Conservation (phyloP, 768 basidiomycete genomes). For the Pleurotus eryngii region DNA sequence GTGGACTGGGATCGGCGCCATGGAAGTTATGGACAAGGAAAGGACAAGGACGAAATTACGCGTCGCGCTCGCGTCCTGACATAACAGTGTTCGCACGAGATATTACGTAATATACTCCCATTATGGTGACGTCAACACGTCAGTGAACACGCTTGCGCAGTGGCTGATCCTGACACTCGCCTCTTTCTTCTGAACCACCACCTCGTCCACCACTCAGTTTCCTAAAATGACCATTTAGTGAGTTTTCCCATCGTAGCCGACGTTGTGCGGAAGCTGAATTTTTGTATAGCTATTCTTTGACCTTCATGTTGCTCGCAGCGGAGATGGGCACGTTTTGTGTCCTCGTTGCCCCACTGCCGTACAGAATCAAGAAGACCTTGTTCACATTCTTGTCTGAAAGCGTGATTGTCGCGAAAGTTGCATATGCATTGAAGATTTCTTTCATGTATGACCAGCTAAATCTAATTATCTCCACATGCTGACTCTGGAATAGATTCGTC, state of each 20-base stretch:
- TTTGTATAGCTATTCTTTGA: constrained; percentile 63
- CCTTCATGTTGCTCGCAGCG: constrained; percentile 75
- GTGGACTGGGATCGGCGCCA: constrained; percentile 71
- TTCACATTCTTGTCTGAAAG: constrained; percentile 74
- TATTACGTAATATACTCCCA: constrained; percentile 1
- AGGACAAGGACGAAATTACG: constrained; percentile 1
- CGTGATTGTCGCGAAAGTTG: constrained; percentile 73
- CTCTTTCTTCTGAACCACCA: constrained; percentile 15
- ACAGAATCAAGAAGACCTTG: constrained; percentile 62
- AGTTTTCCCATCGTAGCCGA: constrained; percentile 9
- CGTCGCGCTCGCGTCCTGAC: neutral
- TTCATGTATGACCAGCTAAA: constrained; percentile 67
- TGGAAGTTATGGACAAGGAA: constrained; percentile 20
- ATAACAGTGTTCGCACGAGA: no score
- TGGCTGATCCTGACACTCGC: neutral
- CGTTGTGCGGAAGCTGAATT: constrained; percentile 16
- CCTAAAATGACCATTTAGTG: constrained; percentile 47
- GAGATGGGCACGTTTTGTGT: constrained; percentile 87
- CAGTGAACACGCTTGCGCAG: neutral
- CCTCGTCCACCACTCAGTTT: neutral
- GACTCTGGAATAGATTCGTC: constrained; percentile 54
- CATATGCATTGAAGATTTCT: constrained; percentile 89
- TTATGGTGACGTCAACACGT: constrained; percentile 15
- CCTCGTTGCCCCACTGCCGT: constrained; percentile 84
- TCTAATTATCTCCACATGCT: neutral